phyloP scores from a whole-genome alignment of 2,329 filamentous ascomycete genomes.

The Colletotrichum plurivorum region DNA sequence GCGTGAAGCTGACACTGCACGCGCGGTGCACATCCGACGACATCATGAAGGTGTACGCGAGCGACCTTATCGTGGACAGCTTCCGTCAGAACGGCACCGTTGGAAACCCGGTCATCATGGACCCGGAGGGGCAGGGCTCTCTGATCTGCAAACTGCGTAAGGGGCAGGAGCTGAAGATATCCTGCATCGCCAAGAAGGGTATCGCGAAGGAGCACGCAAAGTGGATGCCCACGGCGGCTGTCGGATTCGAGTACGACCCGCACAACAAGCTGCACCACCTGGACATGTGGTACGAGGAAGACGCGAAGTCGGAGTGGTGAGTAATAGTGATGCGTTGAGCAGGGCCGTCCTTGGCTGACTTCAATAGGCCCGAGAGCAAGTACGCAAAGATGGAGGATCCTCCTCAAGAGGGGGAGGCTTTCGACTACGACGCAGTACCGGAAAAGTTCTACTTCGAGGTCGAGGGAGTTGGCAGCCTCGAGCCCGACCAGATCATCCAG shows the following conservation, averaged over 20 bases:
- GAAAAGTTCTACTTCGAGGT: conserved; percentile 93
- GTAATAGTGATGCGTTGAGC: conserved; percentile 45
- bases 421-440: conserved; percentile 91
- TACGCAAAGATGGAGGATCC: conserved; percentile 86
- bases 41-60: conserved; percentile 93
- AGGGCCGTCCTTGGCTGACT: conserved; percentile 41
- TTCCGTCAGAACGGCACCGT: conserved; percentile 80
- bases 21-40: conserved; percentile 88
- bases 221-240: conserved; percentile 92
- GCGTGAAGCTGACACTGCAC: conserved; percentile 86
- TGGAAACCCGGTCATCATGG: conserved; percentile 86
- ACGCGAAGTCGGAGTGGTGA: conserved; percentile 87
- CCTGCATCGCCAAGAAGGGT: conserved; percentile 96
- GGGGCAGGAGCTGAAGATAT: conserved; percentile 90
- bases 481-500: conserved; percentile 90
- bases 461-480: conserved; percentile 88
- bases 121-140: conserved; percentile 84
- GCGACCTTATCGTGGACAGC: conserved; percentile 83
- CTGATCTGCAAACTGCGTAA: conserved; percentile 92
- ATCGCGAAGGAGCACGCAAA: conserved; percentile 99
- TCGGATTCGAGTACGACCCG: conserved; percentile 98
- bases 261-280: conserved; percentile 95
- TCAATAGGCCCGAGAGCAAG: conserved; percentile 81
- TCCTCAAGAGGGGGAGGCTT: conserved; percentile 84
- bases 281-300: conserved; percentile 94